Evolutionary conservation across 441 rosid genomes (phyloP).

Genomic region (Adansonia gregorii): DNA sequence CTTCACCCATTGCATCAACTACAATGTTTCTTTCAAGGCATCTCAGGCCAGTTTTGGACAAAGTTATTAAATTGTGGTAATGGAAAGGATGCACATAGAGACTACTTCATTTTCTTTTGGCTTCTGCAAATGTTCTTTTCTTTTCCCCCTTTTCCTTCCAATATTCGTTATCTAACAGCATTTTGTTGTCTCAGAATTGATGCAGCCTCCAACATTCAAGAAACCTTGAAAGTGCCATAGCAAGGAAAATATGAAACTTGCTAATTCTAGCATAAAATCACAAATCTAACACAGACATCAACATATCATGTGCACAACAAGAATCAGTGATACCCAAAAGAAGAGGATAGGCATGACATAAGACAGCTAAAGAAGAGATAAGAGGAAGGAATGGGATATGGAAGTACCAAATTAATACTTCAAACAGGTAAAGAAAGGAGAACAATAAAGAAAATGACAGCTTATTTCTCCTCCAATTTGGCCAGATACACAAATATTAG

Average conservation of each 20-base stretch:
- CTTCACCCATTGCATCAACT: not conserved
- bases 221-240: not conserved
- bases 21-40: not conserved
- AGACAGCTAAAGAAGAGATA: conserved; percentile 8
- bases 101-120: conserved; percentile 1
- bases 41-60: not conserved
- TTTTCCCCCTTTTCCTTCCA: not conserved
- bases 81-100: not conserved
- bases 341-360: not conserved
- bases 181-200: not conserved
- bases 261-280: conserved; percentile 17
- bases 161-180: not conserved
- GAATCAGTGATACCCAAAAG: conserved; percentile 1
- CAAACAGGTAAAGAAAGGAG: not conserved
- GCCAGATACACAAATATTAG: conserved; percentile 4
- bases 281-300: conserved; percentile 2
- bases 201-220: not conserved
- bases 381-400: not conserved
- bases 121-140: not conserved
- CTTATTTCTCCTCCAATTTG: conserved; percentile 3
- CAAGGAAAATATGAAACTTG: not conserved
- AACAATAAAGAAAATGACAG: not conserved
- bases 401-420: conserved; percentile 9
- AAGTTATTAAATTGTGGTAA: not conserved
- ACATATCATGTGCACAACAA: not conserved